These are phyloP conservation scores for Penicillium coffeae DNA, from an alignment of 495 filamentous ascomycete species.

Conservation along the genomic window DNA sequence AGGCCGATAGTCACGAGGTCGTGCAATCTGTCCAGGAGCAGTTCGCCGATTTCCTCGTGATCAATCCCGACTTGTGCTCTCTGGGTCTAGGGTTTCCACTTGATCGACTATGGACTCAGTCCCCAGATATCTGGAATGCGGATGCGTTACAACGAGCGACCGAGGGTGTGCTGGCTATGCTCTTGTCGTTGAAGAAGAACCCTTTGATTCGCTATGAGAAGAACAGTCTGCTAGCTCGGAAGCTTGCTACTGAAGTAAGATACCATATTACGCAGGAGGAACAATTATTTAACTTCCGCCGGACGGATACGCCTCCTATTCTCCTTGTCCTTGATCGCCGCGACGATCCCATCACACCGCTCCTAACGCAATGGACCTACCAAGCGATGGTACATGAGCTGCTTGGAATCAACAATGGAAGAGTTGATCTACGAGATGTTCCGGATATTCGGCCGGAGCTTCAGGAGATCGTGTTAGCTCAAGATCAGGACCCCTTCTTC, in stretches of 20 bases:
- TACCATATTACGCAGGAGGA: constrained; percentile 95
- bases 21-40: constrained; percentile 90
- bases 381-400: constrained; percentile 99
- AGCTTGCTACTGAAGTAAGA: constrained; percentile 84
- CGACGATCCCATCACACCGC: constrained; percentile 93
- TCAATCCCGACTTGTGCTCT: constrained; percentile 91
- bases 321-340: constrained; percentile 85
- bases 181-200: constrained; percentile 91
- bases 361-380: constrained; percentile 97
- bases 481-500: constrained; percentile 98
- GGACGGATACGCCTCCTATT: constrained; percentile 91
- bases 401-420: constrained; percentile 87
- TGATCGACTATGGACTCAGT: constrained; percentile 69
- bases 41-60: constrained; percentile 90
- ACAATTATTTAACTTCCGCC: constrained; percentile 94
- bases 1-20: constrained; percentile 97
- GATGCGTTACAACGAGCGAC: constrained; percentile 79
- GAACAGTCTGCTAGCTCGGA: constrained; percentile 85
- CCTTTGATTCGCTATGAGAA: constrained; percentile 92
- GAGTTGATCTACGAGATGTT: constrained; percentile 80
- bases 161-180: constrained; percentile 76
- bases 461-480: constrained; percentile 91
- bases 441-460: constrained; percentile 88
- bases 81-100: constrained; percentile 70
- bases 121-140: constrained; percentile 83